Evolutionary conservation across 352 stramenopile genomes (phyloP), one percentile per base, ranked within the genome.

Genomic region (Globisporangium parvum): DNA sequence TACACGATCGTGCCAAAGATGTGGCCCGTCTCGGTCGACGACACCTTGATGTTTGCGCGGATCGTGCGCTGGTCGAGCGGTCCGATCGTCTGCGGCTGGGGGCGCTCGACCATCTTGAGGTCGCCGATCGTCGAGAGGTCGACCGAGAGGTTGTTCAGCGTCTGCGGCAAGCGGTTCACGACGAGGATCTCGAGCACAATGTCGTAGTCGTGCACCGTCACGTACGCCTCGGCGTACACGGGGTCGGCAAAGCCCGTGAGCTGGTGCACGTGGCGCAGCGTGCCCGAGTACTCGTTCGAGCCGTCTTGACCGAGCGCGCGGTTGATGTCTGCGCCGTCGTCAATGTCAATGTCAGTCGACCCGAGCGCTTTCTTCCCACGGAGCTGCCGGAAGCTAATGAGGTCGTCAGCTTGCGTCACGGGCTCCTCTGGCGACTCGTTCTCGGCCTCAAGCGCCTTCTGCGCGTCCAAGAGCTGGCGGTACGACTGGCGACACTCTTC

Each of bases 1-100:
- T 99, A 99, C 39, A 99, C 95, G 71, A 99, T 99, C 44, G 95
- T 99, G 57, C 98, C 98, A 75, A 99, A 99, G 62, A 99, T 99
- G 76, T 99, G 96, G 17, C 98, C 97, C 20, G 97, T 99, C 75
- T 99, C 98, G n/a, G 98, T 99, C 51, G 93, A 98, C 50, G 94
- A 98, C n/a, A 99, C 97, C 85, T 99, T 99, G 75, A 99, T 99
- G 67, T 97, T 99, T 24, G 96, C 95, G 46, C 93, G 87, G 60
- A 99, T 98, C 21, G 88, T 98, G 52, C 92, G 91, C 75, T 98
- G 90, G 73, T 99, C 97, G 26, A 98, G 73, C 5, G 97, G 97
- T 0, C 96, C 97, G 66, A 99, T 98, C 39, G 96, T 99, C 73
- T 98, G 87, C 51, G 85, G 90, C 66, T 97, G 88, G 60, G 98